A percentile compares a stretch with the other conserved stretches of the same genome.
Conservation (phyloP, 176 grass and related monocot species). For the Miscanthus lutarioriparius region DNA sequence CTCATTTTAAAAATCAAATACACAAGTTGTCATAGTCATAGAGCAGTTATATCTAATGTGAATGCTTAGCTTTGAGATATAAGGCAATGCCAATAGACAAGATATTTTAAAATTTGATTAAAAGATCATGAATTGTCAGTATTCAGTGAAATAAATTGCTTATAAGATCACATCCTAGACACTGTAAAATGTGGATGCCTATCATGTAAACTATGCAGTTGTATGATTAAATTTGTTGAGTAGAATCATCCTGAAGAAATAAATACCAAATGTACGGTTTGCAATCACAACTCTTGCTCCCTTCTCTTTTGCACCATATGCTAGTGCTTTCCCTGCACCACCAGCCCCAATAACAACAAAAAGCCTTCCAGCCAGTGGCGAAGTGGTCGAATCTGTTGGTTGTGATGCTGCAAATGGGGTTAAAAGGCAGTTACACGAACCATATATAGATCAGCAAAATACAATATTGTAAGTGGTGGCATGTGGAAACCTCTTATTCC, state of each 20-base stretch:
- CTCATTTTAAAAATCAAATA: neutral
- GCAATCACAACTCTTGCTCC: conserved; percentile 94
- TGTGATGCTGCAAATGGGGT: conserved; percentile 53
- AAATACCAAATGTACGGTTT: conserved; percentile 90
- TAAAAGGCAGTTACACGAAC: neutral
- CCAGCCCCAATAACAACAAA: conserved; percentile 94
- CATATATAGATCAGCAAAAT: too few relatives aligned
- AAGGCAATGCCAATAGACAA: too few relatives aligned
- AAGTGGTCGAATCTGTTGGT: conserved; percentile 40
- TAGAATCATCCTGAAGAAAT: neutral
- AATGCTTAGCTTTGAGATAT: conserved; percentile 12
- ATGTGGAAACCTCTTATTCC: conserved; percentile 83
- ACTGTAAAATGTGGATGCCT: too few relatives aligned
- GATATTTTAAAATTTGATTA: too few relatives aligned
- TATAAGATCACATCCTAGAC: too few relatives aligned
- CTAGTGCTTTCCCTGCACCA: conserved; percentile 95
- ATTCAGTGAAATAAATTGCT: too few relatives aligned
- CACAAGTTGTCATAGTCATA: neutral
- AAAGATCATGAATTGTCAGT: too few relatives aligned
- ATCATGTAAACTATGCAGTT: too few relatives aligned
- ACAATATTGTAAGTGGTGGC: conserved; percentile 20
- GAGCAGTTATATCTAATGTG: neutral
- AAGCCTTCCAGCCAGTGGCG: conserved; percentile 68
- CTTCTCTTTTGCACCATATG: conserved; percentile 95
- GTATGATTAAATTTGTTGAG: neutral